Conservation (phyloP, 2,329 filamentous ascomycete species). For the Chrysoporthe puriensis region DNA sequence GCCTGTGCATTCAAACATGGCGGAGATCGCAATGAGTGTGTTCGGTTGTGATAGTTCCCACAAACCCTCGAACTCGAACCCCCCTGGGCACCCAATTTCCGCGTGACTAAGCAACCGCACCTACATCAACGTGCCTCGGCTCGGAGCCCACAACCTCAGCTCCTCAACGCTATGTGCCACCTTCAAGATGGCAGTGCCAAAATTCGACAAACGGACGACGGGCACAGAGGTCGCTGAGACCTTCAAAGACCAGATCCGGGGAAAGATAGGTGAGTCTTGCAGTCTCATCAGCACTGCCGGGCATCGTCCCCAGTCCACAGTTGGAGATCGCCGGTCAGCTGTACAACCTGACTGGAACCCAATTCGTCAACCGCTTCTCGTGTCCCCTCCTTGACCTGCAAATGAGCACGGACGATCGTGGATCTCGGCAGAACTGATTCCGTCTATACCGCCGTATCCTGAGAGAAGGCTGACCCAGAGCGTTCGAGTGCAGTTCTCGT, state of each 20-base stretch:
- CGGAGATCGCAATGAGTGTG: background rate
- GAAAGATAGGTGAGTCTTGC: constrained; percentile 25
- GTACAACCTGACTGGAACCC: background rate
- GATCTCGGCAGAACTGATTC: background rate
- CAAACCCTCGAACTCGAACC: background rate
- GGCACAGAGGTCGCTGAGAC: constrained; percentile 28
- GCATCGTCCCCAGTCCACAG: background rate
- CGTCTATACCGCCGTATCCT: background rate
- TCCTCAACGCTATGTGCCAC: background rate
- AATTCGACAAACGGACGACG: constrained; percentile 24
- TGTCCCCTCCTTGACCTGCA: background rate
- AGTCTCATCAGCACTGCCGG: constrained; percentile 7
- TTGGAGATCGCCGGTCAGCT: constrained; percentile 20
- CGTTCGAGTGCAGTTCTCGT: constrained; percentile 39
- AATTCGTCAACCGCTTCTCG: constrained; percentile 13
- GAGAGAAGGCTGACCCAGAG: background rate
- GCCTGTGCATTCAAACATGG: background rate
- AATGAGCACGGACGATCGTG: constrained; percentile 5
- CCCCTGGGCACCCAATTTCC: background rate
- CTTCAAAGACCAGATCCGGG: constrained; percentile 28
- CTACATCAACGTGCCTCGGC: constrained; percentile 6
- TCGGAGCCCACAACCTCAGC: constrained; percentile 1
- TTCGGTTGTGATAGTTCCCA: background rate
- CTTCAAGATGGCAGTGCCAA: constrained; percentile 15
- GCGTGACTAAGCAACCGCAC: constrained; percentile 21